A percentile compares a stretch with the other conserved stretches of the same genome.
Evolutionary conservation across 176 grass and related monocot species (phyloP).

Genomic region (Calamus simplicifolius): DNA sequence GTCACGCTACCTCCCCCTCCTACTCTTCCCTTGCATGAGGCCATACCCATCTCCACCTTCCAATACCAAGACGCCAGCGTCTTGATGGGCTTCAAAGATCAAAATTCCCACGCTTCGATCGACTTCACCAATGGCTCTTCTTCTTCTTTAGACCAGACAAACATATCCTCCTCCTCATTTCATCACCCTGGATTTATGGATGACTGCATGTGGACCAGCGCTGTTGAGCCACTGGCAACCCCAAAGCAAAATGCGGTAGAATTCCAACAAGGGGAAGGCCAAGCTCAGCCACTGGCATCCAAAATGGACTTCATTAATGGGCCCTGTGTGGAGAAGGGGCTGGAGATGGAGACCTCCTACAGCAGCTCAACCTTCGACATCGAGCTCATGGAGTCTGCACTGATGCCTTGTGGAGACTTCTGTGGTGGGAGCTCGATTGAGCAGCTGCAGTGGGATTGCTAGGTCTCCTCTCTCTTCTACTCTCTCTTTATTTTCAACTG

Average conservation of each 20-base stretch:
- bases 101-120: slow-evolving; percentile 38
- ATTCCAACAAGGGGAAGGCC: slow-evolving; percentile 21
- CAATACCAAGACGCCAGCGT: slow-evolving; percentile 40
- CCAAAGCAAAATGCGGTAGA: slow-evolving; percentile 29
- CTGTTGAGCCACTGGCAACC: slow-evolving; percentile 19
- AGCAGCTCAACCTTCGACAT: slow-evolving; percentile 47
- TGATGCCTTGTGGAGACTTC: slow-evolving; percentile 52
- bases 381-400: slow-evolving; percentile 66
- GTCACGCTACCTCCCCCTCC: slow-evolving; percentile 12
- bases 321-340: slow-evolving; percentile 28
- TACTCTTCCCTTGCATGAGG: slow-evolving; percentile 27
- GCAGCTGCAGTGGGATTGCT: slow-evolving; percentile 89
- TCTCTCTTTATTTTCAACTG: slow-evolving; percentile 10
- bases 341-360: slow-evolving; percentile 63
- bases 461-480: slow-evolving; percentile 30
- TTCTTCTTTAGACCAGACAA: slow-evolving; percentile 24
- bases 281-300: slow-evolving; percentile 2
- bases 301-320: background rate
- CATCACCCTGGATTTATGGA: slow-evolving; percentile 54
- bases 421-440: slow-evolving; percentile 56
- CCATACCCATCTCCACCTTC: slow-evolving; percentile 30
- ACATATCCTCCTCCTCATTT: slow-evolving; percentile 42
- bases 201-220: slow-evolving; percentile 47
- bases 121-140: slow-evolving; percentile 61
- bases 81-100: slow-evolving; percentile 72